Percentiles rank a stretch among this genome's conserved stretches.
phyloP scores from a whole-genome alignment of 768 basidiomycete species.

The Pisolithus microcarpus region DNA sequence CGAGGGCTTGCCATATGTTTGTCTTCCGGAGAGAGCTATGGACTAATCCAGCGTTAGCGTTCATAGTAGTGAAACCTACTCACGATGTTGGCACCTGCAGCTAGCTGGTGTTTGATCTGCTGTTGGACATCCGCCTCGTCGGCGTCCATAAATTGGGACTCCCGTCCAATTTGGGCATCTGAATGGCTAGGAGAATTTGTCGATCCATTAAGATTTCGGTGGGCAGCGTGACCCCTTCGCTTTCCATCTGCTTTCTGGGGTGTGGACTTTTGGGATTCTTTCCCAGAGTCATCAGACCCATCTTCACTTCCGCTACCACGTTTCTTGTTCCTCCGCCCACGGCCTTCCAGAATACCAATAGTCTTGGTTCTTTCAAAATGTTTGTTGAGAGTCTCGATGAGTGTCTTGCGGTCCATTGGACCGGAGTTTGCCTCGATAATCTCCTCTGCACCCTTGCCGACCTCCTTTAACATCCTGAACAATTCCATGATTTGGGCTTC shows the following conservation, averaged over 20 bases:
- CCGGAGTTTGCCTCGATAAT: slow-evolving; percentile 57
- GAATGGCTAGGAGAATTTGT: slow-evolving; percentile 32
- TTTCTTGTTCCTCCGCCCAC: slow-evolving; percentile 28
- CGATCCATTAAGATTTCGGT: slow-evolving; percentile 22
- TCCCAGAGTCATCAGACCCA: slow-evolving; percentile 34
- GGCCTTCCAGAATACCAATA: slow-evolving; percentile 79
- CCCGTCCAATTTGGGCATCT: slow-evolving; percentile 42
- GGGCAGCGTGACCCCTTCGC: slow-evolving; percentile 28
- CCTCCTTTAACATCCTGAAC: slow-evolving; percentile 88
- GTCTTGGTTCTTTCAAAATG: slow-evolving; percentile 81
- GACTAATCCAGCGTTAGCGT: slow-evolving; percentile 10
- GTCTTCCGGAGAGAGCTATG: slow-evolving; percentile 55
- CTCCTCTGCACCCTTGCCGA: slow-evolving; percentile 67
- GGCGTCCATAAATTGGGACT: slow-evolving; percentile 86
- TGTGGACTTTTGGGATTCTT: slow-evolving; percentile 49
- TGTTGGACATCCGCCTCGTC: slow-evolving; percentile 77
- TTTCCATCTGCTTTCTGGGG: slow-evolving; percentile 47
- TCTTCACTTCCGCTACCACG: slow-evolving; percentile 25
- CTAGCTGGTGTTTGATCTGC: slow-evolving; percentile 82
- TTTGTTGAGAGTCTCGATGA: slow-evolving; percentile 75
- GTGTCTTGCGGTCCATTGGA: slow-evolving; percentile 69
- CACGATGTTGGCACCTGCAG: slow-evolving; percentile 67
- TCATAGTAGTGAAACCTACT: slow-evolving; percentile 16
- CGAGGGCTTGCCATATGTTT: slow-evolving; percentile 57
- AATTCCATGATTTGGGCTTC: slow-evolving; percentile 91